phyloP scores from a whole-genome alignment of 257 asterid genomes.

The Solanum verrucosum region DNA sequence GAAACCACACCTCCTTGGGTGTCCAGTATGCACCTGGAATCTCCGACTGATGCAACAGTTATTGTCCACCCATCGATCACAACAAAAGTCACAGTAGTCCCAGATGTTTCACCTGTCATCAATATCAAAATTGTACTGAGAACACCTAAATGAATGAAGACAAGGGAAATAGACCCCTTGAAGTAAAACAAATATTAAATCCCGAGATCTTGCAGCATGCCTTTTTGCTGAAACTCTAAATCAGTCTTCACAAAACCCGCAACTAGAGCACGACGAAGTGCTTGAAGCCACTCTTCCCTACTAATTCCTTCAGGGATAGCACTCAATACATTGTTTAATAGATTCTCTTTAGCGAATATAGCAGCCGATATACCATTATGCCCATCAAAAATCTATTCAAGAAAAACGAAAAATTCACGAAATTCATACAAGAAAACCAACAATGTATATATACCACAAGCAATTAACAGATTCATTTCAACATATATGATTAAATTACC shows the following conservation, averaged over 20 bases:
- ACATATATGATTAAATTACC: slow-evolving; percentile 22
- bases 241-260: slow-evolving; percentile 99
- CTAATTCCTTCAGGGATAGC: slow-evolving; percentile 71
- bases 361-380: slow-evolving; percentile 99
- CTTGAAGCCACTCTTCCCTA: slow-evolving; percentile 96
- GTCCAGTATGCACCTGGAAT: slow-evolving; percentile 93
- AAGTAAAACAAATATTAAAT: background rate
- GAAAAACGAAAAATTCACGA: slow-evolving; percentile 5
- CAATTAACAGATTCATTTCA: background rate
- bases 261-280: slow-evolving; percentile 87
- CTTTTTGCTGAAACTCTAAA: slow-evolving; percentile 86
- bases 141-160: background rate
- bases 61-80: slow-evolving; percentile 97
- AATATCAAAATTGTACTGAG: slow-evolving; percentile 4
- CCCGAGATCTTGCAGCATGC: slow-evolving; percentile 12
- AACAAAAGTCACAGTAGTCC: slow-evolving; percentile 92
- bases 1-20: slow-evolving; percentile 88
- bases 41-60: slow-evolving; percentile 99
- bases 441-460: background rate
- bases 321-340: slow-evolving; percentile 74
- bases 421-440: background rate
- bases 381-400: slow-evolving; percentile 78
- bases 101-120: slow-evolving; percentile 89
- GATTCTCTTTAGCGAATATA: slow-evolving; percentile 80
- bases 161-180: background rate